phyloP scores from a whole-genome alignment of 139 green algal species.

The Coelastrella sp. region DNA sequence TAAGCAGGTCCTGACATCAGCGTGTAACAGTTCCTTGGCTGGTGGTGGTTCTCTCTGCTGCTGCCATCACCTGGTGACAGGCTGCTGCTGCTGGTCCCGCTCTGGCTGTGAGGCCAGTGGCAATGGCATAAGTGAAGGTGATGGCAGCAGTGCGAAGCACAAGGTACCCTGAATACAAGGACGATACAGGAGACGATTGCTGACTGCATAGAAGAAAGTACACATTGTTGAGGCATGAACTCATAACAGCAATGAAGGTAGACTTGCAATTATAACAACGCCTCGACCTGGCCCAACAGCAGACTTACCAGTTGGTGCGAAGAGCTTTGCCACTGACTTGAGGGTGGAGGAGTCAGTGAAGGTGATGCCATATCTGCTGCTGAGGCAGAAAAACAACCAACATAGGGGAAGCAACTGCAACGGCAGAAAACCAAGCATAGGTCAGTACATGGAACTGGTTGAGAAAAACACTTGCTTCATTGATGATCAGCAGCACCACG shows the following conservation, averaged over 20 bases:
- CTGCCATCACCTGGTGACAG: slow-evolving; percentile 68
- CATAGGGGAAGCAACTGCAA: slow-evolving; percentile 48
- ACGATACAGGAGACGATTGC: too few species aligned
- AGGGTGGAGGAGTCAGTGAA: slow-evolving; percentile 42
- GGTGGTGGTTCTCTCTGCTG: neutral
- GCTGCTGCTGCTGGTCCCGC: slow-evolving; percentile 62
- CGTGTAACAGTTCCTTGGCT: neutral
- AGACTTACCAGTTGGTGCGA: slow-evolving; percentile 51
- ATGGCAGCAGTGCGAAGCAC: slow-evolving; percentile 74
- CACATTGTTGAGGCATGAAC: too few species aligned
- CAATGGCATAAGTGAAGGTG: slow-evolving; percentile 70
- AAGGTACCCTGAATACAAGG: slow-evolving; percentile 65
- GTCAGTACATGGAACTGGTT: too few species aligned
- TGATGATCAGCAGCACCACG: too few species aligned
- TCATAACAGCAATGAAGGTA: too few species aligned
- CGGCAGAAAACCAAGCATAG: neutral
- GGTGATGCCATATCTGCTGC: slow-evolving; percentile 30
- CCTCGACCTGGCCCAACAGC: too few species aligned
- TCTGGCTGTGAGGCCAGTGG: slow-evolving; percentile 68
- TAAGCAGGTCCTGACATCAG: neutral
- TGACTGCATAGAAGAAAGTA: too few species aligned
- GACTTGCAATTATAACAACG: too few species aligned
- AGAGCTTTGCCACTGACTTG: slow-evolving; percentile 30
- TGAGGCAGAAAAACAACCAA: slow-evolving; percentile 52
- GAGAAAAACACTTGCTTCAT: too few species aligned